A percentile compares a stretch with the other conserved stretches of the same genome.
Evolutionary conservation across 2,329 filamentous ascomycete genomes (phyloP).

Genomic region (Botrytis galanthina): DNA sequence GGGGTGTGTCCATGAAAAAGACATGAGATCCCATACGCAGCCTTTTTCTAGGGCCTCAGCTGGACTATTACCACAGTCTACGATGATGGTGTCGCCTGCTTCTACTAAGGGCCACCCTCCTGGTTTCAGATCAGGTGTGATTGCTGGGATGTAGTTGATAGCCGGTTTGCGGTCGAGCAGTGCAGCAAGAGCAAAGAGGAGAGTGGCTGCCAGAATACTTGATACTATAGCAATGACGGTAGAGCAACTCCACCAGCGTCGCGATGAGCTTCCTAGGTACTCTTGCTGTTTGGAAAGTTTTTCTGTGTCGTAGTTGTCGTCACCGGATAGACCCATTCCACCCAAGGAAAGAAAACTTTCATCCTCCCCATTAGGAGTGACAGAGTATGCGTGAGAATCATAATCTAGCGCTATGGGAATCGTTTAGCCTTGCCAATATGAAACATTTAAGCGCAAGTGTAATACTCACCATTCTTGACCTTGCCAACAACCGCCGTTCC

Average conservation of each 20-base stretch:
- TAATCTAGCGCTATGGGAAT: not conserved
- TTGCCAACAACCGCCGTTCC: not conserved
- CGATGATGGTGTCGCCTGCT: not conserved
- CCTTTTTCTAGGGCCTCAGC: conserved; percentile 13
- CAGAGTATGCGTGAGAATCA: not conserved
- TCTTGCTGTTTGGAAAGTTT: not conserved
- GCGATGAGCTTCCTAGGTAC: not conserved
- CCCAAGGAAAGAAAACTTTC: not conserved
- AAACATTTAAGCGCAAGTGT: not conserved
- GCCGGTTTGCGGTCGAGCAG: not conserved
- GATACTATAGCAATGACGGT: not conserved
- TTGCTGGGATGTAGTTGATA: conserved; percentile 2
- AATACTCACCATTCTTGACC: not conserved
- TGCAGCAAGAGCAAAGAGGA: not conserved
- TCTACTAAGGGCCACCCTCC: not conserved
- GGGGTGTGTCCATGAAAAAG: conserved; percentile 15
- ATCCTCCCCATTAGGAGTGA: not conserved
- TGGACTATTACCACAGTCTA: conserved; percentile 17
- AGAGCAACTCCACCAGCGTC: not conserved
- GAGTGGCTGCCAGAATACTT: not conserved
- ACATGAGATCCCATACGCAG: conserved; percentile 20
- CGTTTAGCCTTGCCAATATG: not conserved
- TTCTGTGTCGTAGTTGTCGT: not conserved
- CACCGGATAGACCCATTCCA: not conserved
- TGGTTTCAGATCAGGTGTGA: not conserved